phyloP scores from a whole-genome alignment of 352 stramenopile genomes.

The Aphanomyces astaci region DNA sequence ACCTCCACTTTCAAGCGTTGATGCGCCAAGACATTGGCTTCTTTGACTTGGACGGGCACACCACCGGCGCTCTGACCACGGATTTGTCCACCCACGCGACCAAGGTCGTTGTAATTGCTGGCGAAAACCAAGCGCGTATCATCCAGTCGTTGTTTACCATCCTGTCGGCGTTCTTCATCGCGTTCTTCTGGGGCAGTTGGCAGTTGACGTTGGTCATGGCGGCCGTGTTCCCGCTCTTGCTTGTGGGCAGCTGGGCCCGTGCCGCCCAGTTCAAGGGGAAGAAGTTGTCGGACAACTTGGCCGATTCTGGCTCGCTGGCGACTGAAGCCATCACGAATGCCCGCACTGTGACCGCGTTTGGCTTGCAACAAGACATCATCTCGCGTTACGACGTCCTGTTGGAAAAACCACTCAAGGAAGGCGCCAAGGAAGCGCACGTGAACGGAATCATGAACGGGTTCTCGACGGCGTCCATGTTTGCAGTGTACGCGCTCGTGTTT shows the following conservation, averaged over 20 bases:
- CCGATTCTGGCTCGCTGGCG: slow-evolving; percentile 24
- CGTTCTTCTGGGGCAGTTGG: slow-evolving; percentile 58
- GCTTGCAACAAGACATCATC: slow-evolving; percentile 23
- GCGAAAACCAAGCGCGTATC: slow-evolving; percentile 39
- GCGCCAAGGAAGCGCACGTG: slow-evolving; percentile 31
- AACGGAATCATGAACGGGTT: slow-evolving; percentile 53
- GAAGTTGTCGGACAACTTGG: slow-evolving; percentile 20
- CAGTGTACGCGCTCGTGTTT: slow-evolving; percentile 45
- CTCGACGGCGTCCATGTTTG: slow-evolving; percentile 54
- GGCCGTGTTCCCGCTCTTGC: slow-evolving; percentile 48
- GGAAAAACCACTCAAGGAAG: slow-evolving; percentile 28
- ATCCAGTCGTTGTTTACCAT: slow-evolving; percentile 46
- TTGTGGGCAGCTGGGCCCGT: slow-evolving; percentile 34
- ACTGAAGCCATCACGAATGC: slow-evolving; percentile 29
- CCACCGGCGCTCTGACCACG: slow-evolving; percentile 30
- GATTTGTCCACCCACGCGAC: slow-evolving; percentile 43
- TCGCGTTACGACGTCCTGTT: slow-evolving; percentile 28
- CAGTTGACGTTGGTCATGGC: slow-evolving; percentile 61
- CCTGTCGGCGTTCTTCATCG: slow-evolving; percentile 50
- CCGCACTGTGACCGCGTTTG: slow-evolving; percentile 30
- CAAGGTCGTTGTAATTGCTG: slow-evolving; percentile 38
- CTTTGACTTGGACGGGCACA: slow-evolving; percentile 34
- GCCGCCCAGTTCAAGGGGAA: slow-evolving; percentile 28
- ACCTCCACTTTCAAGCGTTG: slow-evolving; percentile 42
- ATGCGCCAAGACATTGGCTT: slow-evolving; percentile 46